Percentiles rank a stretch among this genome's conserved stretches.
Evolutionary conservation across 768 basidiomycete genomes (phyloP).

Genomic region (Phaffia australis): DNA sequence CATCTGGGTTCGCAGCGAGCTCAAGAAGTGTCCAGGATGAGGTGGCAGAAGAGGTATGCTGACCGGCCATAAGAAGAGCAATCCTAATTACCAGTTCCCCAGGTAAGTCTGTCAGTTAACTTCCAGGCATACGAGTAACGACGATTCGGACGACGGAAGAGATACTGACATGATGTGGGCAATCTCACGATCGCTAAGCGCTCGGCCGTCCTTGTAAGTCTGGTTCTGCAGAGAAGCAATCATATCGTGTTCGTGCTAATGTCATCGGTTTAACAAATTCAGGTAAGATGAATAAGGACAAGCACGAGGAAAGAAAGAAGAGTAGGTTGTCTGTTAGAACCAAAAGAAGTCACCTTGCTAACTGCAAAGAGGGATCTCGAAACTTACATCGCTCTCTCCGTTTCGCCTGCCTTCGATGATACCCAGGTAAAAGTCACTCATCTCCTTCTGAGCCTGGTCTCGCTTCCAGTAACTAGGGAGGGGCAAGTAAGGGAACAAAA

Average conservation of each 20-base stretch:
- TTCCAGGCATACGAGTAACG: not conserved
- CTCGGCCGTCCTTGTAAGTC: conserved; percentile 67
- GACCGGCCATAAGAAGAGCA: conserved; percentile 96
- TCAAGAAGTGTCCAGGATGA: conserved; percentile 84
- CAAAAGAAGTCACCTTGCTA: not conserved
- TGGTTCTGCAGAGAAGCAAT: conserved; percentile 75
- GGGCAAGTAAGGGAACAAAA: conserved; percentile 87
- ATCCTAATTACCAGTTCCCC: conserved; percentile 41
- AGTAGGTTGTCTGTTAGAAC: conserved; percentile 8
- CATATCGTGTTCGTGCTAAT: conserved; percentile 78
- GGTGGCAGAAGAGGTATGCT: conserved; percentile 92
- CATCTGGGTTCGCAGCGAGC: conserved; percentile 59
- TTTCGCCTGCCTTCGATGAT: conserved; percentile 64
- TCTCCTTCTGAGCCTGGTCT: conserved; percentile 79
- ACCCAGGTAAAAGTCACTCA: conserved; percentile 83
- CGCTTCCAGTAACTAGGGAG: conserved; percentile 78
- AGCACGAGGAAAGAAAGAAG: not conserved
- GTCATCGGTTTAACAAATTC: conserved; percentile 34
- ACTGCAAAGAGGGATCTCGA: not conserved
- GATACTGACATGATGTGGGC: conserved; percentile 69
- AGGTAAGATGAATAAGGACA: not conserved
- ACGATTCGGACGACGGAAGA: not conserved
- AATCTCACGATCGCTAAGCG: conserved; percentile 76
- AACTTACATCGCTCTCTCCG: conserved; percentile 43
- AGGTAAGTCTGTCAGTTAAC: not conserved